Base-by-base conservation (phyloP, 441 rosid genomes). In the Jatropha podagrica region DNA sequence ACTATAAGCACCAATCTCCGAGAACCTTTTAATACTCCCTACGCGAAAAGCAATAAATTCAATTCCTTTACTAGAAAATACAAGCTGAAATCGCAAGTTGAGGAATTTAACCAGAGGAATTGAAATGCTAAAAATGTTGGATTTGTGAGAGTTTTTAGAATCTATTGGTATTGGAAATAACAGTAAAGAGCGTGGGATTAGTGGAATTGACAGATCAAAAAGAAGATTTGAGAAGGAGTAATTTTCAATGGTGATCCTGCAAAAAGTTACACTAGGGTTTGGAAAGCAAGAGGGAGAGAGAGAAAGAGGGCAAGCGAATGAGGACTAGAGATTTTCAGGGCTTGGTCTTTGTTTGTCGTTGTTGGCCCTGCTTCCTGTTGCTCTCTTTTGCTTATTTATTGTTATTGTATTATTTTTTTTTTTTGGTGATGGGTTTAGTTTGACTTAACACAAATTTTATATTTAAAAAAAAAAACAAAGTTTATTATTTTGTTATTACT, bases 201-300 rank as follows among this genome's bases (percentile, higher is more conserved):
- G 13, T 41, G 78, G 49, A 76, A 76, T 38, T 61, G 62, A 38
- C 20, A 32, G 23, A 41, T 55, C 49, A 65, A 77, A 64, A 56
- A 20, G 60, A 32, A 32, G 65, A 54, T 61, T 17, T 44, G 11
- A 70, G 70, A 23, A 62, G 69, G 6, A 20, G 51, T 11, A 11
- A 48, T 5, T 20, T 11, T 1, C 8, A 42, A 26, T 42, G 48
- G 74, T 10, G 66, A 7, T 52, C 4, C 46, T 4, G 69, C 37
- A 41, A 49, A 68, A 60, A 15, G 46, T 60, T 5, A 27, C 55
- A 26, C 58, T 66, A 74, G 77, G 77, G 77, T 74, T 74, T 74
- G 71, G 52, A 23, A 38, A 63, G 14, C 46, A 15, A 51, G 55
- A 55, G 51, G 26, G 59, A 55, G 64, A 27, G 40, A 48, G 62